Conservation (phyloP, 192 early-diverging fungal species). For the Chytriomyces sp. region DNA sequence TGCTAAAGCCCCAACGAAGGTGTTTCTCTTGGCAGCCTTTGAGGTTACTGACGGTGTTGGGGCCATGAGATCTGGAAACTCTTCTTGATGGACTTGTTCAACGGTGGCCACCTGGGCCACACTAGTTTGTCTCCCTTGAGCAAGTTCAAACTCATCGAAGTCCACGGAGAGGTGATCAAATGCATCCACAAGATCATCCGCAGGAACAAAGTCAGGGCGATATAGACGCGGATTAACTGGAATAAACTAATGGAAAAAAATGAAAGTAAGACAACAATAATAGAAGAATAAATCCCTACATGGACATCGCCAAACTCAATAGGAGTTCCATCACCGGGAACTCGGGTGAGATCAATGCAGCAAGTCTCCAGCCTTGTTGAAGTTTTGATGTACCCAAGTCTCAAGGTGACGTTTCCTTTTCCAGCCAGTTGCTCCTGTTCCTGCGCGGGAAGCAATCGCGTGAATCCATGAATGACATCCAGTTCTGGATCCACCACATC, state of each 20-base stretch:
- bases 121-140: conserved; percentile 27
- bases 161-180: conserved; percentile 31
- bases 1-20: not conserved
- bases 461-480: conserved; percentile 36
- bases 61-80: conserved; percentile 22
- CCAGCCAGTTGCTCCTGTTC: conserved; percentile 36
- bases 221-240: conserved; percentile 36
- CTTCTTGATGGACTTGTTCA: conserved; percentile 1
- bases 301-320: conserved; percentile 39
- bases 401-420: conserved; percentile 28
- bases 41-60: conserved; percentile 5
- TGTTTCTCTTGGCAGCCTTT: not conserved
- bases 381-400: conserved; percentile 37
- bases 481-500: conserved; percentile 40
- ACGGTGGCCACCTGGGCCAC: not conserved
- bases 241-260: conserved; percentile 30
- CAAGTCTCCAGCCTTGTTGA: conserved; percentile 31
- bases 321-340: conserved; percentile 31
- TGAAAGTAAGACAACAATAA: conserved; percentile 3
- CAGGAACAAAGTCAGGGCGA: conserved; percentile 27
- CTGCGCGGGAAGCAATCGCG: conserved; percentile 30
- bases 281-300: conserved; percentile 21
- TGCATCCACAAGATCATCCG: conserved; percentile 29
- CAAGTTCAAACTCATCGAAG: conserved; percentile 35
- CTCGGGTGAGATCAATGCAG: conserved; percentile 39